A percentile compares a stretch with the other conserved stretches of the same genome.
Evolutionary conservation across 768 basidiomycete genomes (phyloP).

Genomic region (Tulasnella sp.): DNA sequence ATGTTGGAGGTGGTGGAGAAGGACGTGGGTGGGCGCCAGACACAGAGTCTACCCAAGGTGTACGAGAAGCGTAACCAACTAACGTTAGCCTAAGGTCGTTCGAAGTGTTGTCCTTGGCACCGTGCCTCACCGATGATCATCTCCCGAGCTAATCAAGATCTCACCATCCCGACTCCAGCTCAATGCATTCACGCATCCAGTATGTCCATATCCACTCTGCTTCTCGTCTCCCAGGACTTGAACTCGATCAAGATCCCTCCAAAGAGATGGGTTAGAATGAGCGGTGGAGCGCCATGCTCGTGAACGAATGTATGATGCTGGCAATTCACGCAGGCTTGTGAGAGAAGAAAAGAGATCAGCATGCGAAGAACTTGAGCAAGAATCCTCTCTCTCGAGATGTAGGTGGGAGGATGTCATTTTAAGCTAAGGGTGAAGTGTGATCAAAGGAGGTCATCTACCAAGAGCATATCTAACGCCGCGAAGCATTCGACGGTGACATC

Average conservation of each 20-base stretch:
- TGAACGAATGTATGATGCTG: slow-evolving; percentile 2
- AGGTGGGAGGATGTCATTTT: too few species aligned
- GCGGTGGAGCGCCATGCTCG: background rate
- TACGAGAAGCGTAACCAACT: background rate
- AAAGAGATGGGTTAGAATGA: background rate
- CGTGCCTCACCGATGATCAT: slow-evolving; percentile 25
- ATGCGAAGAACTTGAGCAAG: too few species aligned
- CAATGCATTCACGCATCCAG: slow-evolving; percentile 39
- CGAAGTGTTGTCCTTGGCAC: background rate
- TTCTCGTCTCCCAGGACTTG: slow-evolving; percentile 55
- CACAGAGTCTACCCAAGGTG: slow-evolving; percentile 44
- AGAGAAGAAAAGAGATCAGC: background rate
- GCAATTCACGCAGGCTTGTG: background rate
- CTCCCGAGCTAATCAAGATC: slow-evolving; percentile 26
- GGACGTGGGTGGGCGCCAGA: slow-evolving; percentile 59
- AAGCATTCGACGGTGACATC: background rate
- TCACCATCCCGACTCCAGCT: slow-evolving; percentile 28
- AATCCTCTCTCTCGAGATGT: too few species aligned
- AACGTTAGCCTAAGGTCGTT: too few species aligned
- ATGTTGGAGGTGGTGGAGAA: slow-evolving; percentile 31
- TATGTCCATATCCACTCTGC: slow-evolving; percentile 42
- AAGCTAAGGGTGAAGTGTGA: too few species aligned
- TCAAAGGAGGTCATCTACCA: too few species aligned
- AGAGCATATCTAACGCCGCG: too few species aligned
- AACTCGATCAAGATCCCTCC: slow-evolving; percentile 37